phyloP scores from a whole-genome alignment of 345 rosid genomes.

The Fremontodendron californicum region DNA sequence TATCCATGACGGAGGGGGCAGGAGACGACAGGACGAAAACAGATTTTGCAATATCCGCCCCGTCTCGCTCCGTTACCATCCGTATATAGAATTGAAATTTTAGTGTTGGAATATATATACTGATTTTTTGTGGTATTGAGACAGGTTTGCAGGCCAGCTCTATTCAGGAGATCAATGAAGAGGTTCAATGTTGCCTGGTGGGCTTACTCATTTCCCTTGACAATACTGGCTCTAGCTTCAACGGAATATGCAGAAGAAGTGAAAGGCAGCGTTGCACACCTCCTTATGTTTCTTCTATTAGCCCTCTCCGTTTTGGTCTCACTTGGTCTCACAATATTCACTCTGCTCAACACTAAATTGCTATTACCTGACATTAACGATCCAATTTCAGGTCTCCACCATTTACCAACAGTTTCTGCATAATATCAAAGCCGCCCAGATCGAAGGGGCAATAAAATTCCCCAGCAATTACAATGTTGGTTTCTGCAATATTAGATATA shows the following conservation, averaged over 20 bases:
- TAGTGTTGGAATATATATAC: neutral
- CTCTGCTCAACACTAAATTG: conserved; percentile 24
- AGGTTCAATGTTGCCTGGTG: conserved; percentile 41
- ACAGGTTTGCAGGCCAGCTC: conserved; percentile 26
- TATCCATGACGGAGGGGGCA: too few species aligned
- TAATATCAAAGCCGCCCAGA: neutral
- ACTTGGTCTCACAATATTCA: conserved; percentile 20
- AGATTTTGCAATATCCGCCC: too few species aligned
- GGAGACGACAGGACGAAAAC: too few species aligned
- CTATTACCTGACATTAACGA: conserved; percentile 30
- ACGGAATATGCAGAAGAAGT: conserved; percentile 32
- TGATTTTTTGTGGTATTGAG: neutral
- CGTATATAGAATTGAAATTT: too few species aligned
- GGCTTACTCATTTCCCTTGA: conserved; percentile 43
- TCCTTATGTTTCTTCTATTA: conserved; percentile 26
- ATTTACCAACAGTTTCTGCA: conserved; percentile 12
- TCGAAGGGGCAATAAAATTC: too few species aligned
- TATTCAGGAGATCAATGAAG: conserved; percentile 37
- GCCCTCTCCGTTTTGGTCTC: conserved; percentile 31
- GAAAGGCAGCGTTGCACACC: conserved; percentile 12
- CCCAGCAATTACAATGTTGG: too few species aligned
- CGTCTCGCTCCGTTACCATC: too few species aligned
- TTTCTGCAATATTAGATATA: too few species aligned
- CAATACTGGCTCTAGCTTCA: conserved; percentile 37
- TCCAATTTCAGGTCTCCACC: conserved; percentile 10